phyloP scores from a whole-genome alignment of 2,329 filamentous ascomycete genomes.

The Trichoderma breve region DNA sequence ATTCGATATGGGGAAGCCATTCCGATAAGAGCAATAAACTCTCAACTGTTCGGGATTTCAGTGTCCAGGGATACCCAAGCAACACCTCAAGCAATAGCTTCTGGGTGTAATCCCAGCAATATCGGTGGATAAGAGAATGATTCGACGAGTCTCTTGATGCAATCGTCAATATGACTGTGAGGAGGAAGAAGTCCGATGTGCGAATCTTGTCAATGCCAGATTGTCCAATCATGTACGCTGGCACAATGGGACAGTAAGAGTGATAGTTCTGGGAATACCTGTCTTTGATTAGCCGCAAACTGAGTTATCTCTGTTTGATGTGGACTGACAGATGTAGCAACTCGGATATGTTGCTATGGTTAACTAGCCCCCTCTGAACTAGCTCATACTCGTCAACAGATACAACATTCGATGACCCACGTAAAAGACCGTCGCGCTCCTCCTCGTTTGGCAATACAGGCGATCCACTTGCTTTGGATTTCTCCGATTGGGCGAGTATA shows the following conservation, averaged over 20 bases:
- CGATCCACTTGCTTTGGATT: background rate
- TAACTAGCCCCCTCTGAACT: background rate
- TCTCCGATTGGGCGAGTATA: background rate
- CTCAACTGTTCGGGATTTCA: background rate
- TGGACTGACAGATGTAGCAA: background rate
- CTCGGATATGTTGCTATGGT: background rate
- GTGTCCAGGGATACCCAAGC: background rate
- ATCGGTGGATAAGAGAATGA: background rate
- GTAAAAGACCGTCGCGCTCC: background rate
- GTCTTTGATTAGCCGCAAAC: background rate
- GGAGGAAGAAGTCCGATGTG: background rate
- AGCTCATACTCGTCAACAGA: background rate
- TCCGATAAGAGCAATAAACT: background rate
- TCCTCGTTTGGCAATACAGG: background rate
- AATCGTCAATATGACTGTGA: background rate
- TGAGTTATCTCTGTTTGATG: background rate
- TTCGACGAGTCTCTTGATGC: background rate
- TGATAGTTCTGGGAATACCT: constrained; percentile 1
- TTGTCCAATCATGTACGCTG: background rate
- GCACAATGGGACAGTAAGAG: constrained; percentile 5
- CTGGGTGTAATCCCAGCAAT: constrained; percentile 5
- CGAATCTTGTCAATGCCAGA: background rate
- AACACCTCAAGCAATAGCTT: background rate
- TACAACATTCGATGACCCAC: background rate
- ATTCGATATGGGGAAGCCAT: constrained; percentile 1